Evolutionary conservation across 2,329 filamentous ascomycete species (phyloP), one percentile per base, ranked within the genome.

Genomic region (Aspergillus unguis): DNA sequence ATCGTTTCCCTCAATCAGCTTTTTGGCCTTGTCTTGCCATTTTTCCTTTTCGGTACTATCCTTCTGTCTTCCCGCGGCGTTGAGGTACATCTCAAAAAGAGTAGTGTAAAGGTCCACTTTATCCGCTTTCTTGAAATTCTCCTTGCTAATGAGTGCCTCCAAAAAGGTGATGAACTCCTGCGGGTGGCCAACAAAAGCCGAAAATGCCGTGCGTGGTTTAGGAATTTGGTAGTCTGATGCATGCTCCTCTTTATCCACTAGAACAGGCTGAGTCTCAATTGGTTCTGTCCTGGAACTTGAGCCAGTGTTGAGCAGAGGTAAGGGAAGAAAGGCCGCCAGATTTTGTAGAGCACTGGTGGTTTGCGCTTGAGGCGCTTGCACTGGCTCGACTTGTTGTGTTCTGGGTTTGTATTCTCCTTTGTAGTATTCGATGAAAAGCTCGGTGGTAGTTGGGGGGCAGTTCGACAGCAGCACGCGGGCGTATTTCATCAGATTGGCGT

Each of bases 61-160:
- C 63, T 85, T 88, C 64, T 86, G 86, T 53, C 86, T 83, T 54
- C 85, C 87, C 25, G 92, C 88, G 62, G 91, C 94, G 70, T 95
- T 88, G 6, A 99, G 77, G 66, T 97, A 99, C 88, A 99, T 97
- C 71, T 99, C 95, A 66, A 99, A 97, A 10, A 99, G 72, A 0
- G 95, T 96, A 0, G 92, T 97, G 65, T 94, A 94, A 11, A 99
- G 79, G 69, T 99, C 95, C 1, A 86, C 82, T 58, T 85, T 88
- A 66, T 96, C 88, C 6, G 84, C 80, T 33, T 88, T 79, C 23
- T 84, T 84, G n/a, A 95, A 72, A 25, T 82, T 80, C 23, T 85
- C 78, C 53, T 91, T 86, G 45, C 85, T 77, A 4, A 95, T 81
- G 55, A 92, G 92, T 4, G 91, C 90, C 71, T 99, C 92, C 0